Percentiles rank a stretch among this genome's conserved stretches.
phyloP scores from a whole-genome alignment of 2,329 filamentous ascomycete genomes.

The Akanthomyces lecanii region DNA sequence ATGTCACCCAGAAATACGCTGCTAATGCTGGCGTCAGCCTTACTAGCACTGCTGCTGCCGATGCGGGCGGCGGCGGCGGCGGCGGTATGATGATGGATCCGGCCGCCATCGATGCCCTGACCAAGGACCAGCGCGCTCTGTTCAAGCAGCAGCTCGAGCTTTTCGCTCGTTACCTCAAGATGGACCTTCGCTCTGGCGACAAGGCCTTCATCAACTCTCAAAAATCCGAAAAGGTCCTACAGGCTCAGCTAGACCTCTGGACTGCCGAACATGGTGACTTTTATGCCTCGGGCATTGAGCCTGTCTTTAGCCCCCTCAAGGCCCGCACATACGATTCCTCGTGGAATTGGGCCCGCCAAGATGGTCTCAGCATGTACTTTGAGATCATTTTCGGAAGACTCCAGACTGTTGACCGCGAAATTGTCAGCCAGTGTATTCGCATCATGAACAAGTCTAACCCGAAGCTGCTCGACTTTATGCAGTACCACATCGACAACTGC shows the following conservation, averaged over 20 bases:
- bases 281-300: constrained; percentile 91
- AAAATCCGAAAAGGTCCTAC: constrained; percentile 80
- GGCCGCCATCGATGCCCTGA: constrained; percentile 90
- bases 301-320: constrained; percentile 88
- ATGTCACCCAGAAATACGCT: constrained; percentile 86
- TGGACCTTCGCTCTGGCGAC: constrained; percentile 94
- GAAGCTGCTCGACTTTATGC: constrained; percentile 95
- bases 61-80: constrained; percentile 63
- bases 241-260: constrained; percentile 93
- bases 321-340: constrained; percentile 96
- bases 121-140: constrained; percentile 89
- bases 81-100: constrained; percentile 99
- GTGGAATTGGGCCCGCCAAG: constrained; percentile 98
- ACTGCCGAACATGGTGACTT: constrained; percentile 92
- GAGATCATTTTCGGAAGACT: constrained; percentile 97
- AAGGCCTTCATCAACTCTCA: constrained; percentile 84
- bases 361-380: constrained; percentile 97
- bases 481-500: constrained; percentile 99
- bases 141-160: constrained; percentile 99
- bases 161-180: constrained; percentile 91
- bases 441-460: constrained; percentile 99
- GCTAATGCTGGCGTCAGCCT: constrained; percentile 77
- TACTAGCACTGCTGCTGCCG: constrained; percentile 69
- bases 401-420: constrained; percentile 90
- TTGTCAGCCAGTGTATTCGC: constrained; percentile 95